Evolutionary conservation across 2,329 filamentous ascomycete species (phyloP).

Genomic region (Hypoxylon sp.): DNA sequence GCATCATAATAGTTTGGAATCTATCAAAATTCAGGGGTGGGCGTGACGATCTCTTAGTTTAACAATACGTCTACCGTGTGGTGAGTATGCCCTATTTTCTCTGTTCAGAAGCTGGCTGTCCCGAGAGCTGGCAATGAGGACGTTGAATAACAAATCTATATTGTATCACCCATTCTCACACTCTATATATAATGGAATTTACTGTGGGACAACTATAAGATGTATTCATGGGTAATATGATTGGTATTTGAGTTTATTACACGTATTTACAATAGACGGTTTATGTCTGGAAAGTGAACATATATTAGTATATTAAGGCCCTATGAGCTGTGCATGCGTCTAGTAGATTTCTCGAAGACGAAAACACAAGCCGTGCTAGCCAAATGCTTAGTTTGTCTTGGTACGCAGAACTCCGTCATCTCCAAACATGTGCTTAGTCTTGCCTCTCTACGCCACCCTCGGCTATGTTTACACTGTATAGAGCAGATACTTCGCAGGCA

Average conservation of each 20-base stretch:
- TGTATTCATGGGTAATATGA: background rate
- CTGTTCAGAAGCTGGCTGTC: too few relatives aligned
- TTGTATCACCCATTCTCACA: background rate
- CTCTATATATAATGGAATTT: background rate
- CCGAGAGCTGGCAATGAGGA: too few relatives aligned
- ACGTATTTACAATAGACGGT: background rate
- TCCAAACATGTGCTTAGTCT: constrained; percentile 21
- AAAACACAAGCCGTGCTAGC: background rate
- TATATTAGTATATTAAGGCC: background rate
- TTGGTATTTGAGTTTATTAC: background rate
- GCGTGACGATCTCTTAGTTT: too few relatives aligned
- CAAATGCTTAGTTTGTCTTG: background rate
- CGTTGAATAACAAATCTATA: too few relatives aligned
- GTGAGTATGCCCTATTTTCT: too few relatives aligned
- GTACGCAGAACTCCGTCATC: background rate
- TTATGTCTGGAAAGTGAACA: background rate
- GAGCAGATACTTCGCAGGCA: background rate
- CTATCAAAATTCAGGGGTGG: too few relatives aligned
- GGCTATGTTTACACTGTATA: constrained; percentile 10
- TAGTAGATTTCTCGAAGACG: background rate
- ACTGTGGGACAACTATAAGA: background rate
- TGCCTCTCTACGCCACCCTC: constrained; percentile 4
- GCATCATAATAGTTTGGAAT: too few relatives aligned
- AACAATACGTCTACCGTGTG: too few relatives aligned
- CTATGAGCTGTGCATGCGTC: background rate